A percentile compares a stretch with the other conserved stretches of the same genome.
Evolutionary conservation across 192 early-diverging fungal species (phyloP).

Genomic region (Coemansia sp.): DNA sequence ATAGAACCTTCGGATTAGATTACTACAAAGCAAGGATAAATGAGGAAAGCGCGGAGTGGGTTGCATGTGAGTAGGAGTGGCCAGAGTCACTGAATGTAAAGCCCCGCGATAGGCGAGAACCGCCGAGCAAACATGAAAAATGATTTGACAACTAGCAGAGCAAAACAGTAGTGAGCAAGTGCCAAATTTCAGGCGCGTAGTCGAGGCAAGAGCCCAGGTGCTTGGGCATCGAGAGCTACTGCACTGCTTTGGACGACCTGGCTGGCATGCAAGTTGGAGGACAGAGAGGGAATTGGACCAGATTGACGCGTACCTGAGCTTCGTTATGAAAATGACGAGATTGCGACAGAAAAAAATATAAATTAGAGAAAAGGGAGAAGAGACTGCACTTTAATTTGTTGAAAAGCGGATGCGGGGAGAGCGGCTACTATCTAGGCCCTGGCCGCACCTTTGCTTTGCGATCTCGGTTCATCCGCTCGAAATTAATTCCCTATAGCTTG

Average conservation of each 20-base stretch:
- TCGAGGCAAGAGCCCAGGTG: background rate
- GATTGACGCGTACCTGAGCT: constrained; percentile 21
- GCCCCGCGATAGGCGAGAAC: background rate
- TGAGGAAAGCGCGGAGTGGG: background rate
- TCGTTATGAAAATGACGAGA: constrained; percentile 4
- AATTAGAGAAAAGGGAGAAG: background rate
- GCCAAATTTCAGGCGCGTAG: background rate
- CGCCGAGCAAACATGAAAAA: background rate
- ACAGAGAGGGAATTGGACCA: background rate
- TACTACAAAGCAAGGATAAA: constrained; percentile 12
- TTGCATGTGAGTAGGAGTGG: background rate
- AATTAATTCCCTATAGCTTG: background rate
- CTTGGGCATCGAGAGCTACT: background rate
- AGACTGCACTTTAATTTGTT: background rate
- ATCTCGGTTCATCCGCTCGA: background rate
- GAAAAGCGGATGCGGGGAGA: background rate
- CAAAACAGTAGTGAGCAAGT: background rate
- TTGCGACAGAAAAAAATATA: background rate
- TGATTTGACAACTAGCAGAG: background rate
- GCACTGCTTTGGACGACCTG: background rate
- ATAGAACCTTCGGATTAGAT: constrained; percentile 31
- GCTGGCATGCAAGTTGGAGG: background rate
- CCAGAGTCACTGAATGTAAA: background rate
- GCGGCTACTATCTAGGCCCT: background rate
- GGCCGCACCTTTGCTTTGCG: no score